Percentiles rank a stretch among this genome's conserved stretches.
Conservation (phyloP, 2,329 filamentous ascomycete genomes). For the Colletotrichum limetticola region DNA sequence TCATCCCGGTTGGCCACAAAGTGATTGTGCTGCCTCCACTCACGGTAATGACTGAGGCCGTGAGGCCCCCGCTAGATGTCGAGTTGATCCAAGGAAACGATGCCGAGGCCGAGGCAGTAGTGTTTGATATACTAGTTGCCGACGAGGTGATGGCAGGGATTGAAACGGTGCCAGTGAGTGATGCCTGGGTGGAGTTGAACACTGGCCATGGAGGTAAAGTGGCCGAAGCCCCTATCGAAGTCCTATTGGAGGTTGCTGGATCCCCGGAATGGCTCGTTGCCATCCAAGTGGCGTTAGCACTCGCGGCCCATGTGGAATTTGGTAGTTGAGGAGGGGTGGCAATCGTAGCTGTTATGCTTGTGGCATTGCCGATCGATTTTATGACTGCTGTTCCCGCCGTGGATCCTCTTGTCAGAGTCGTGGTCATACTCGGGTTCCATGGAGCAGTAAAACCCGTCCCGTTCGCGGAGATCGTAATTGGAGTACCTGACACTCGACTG, state of each 20-base stretch:
- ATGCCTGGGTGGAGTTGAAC: slow-evolving; percentile 16
- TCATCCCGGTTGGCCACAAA: not conserved
- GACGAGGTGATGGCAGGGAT: slow-evolving; percentile 6
- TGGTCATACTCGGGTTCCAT: not conserved
- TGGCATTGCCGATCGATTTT: not conserved
- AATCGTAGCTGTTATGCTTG: not conserved
- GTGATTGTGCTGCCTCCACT: not conserved
- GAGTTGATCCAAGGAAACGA: slow-evolving; percentile 15
- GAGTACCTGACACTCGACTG: not conserved
- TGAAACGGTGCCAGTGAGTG: slow-evolving; percentile 16
- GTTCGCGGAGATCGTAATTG: not conserved
- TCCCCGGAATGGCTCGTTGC: not conserved
- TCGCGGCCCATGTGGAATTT: not conserved
- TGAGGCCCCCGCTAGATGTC: not conserved
- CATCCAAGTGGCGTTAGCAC: slow-evolving; percentile 7
- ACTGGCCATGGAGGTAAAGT: not conserved
- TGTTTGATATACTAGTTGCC: not conserved
- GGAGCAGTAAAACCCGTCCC: not conserved
- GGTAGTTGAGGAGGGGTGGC: not conserved
- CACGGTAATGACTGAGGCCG: not conserved
- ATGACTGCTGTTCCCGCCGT: not conserved
- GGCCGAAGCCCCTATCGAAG: not conserved
- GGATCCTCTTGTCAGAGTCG: not conserved
- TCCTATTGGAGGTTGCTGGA: not conserved
- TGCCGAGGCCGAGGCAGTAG: not conserved